These are phyloP conservation scores for Citrullus amarus DNA, from an alignment of 306 rosid genomes.

Conservation along the genomic window DNA sequence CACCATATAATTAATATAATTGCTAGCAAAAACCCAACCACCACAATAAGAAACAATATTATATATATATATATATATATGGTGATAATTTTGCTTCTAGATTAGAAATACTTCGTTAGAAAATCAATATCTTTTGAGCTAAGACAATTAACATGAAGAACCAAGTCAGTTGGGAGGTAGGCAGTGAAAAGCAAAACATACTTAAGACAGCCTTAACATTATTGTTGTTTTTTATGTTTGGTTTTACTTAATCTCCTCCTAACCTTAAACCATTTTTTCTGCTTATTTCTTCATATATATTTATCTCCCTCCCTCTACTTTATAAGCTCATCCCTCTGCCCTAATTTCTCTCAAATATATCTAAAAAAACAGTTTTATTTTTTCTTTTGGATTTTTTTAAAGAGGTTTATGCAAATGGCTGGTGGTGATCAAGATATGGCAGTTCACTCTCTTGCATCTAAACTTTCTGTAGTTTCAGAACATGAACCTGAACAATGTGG, in stretches of 20 bases:
- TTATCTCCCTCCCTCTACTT: background rate
- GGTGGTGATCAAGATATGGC: slow-evolving; percentile 12
- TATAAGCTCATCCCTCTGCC: background rate
- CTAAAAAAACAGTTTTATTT: background rate
- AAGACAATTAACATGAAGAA: slow-evolving; percentile 18
- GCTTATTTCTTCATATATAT: background rate
- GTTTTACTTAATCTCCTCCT: slow-evolving; percentile 16
- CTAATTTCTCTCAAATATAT: background rate
- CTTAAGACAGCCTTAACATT: background rate
- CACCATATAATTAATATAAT: background rate
- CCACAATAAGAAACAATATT: background rate
- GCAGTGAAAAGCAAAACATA: slow-evolving; percentile 9
- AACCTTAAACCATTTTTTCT: slow-evolving; percentile 10
- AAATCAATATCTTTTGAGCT: background rate
- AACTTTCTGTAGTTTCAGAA: background rate
- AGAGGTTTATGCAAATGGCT: background rate
- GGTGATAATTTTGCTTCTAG: background rate
- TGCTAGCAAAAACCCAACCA: background rate
- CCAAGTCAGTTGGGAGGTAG: slow-evolving; percentile 13
- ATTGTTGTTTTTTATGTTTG: background rate
- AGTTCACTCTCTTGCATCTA: slow-evolving; percentile 1
- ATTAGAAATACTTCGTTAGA: background rate
- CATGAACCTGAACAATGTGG: background rate
- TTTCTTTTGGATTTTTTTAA: no score
- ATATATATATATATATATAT: no score